phyloP scores from a whole-genome alignment of 176 grass and related monocot genomes.

The Eragrostis curvula region DNA sequence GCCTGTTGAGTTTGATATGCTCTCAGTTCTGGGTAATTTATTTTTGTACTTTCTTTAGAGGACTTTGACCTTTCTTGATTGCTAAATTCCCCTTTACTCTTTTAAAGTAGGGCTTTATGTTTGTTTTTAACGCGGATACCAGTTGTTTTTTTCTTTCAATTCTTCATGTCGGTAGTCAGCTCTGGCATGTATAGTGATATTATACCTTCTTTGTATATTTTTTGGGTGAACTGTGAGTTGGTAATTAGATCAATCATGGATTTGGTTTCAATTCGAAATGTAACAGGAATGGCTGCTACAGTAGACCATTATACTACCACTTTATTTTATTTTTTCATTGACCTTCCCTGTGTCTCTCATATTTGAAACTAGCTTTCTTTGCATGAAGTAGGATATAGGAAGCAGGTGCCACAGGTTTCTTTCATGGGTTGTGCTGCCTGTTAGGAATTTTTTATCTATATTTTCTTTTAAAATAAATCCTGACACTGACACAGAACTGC shows the following conservation, averaged over 20 bases:
- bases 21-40: too few species aligned
- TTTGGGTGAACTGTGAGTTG: not conserved
- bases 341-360: not conserved
- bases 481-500: too few species aligned
- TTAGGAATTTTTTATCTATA: not conserved
- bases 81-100: too few species aligned
- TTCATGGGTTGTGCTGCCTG: too few species aligned
- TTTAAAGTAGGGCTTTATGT: too few species aligned
- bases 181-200: not conserved
- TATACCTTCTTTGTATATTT: not conserved
- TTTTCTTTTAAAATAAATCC: not conserved
- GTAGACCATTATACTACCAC: not conserved
- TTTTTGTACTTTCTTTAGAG: too few species aligned
- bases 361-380: not conserved
- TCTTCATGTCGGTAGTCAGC: not conserved
- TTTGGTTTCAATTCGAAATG: not conserved
- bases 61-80: too few species aligned
- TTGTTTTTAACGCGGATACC: too few species aligned
- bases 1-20: too few species aligned
- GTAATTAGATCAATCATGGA: not conserved
- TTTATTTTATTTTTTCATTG: not conserved
- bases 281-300: not conserved
- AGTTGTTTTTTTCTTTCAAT: too few species aligned
- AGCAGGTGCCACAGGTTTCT: not conserved
- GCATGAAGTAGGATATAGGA: not conserved